Conservation (phyloP, 2,329 filamentous ascomycete genomes). For the Ophiocordyceps unilateralis region DNA sequence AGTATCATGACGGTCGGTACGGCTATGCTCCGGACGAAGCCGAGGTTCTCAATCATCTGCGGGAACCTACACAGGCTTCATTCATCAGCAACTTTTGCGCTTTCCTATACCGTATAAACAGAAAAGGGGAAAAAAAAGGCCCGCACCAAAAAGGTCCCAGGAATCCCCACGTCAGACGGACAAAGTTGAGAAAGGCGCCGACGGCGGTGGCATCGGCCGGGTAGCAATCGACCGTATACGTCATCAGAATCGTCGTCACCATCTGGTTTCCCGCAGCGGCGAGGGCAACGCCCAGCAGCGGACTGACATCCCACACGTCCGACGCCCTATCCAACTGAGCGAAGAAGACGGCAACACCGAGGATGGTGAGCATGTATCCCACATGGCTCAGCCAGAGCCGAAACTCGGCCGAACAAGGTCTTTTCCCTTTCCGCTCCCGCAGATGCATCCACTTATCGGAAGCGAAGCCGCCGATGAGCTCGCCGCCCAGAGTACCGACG, state of each 20-base stretch:
- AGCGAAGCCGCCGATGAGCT: slow-evolving; percentile 35
- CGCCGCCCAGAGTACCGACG: slow-evolving; percentile 37
- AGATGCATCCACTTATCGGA: slow-evolving; percentile 34
- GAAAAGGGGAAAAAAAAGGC: neutral
- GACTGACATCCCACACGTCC: slow-evolving; percentile 36
- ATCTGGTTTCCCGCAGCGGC: slow-evolving; percentile 40
- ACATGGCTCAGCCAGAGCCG: slow-evolving; percentile 39
- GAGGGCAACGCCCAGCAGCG: slow-evolving; percentile 33
- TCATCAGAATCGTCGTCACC: slow-evolving; percentile 40
- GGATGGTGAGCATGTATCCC: slow-evolving; percentile 30
- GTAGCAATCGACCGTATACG: slow-evolving; percentile 42
- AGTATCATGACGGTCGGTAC: slow-evolving; percentile 1
- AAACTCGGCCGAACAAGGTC: slow-evolving; percentile 21
- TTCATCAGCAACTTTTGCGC: too few species aligned
- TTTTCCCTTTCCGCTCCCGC: neutral
- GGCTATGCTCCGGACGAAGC: neutral
- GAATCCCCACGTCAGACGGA: slow-evolving; percentile 36
- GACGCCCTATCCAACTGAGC: slow-evolving; percentile 28
- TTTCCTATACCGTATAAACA: neutral
- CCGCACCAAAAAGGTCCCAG: slow-evolving; percentile 17
- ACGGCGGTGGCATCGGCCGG: slow-evolving; percentile 32
- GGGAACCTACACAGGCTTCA: slow-evolving; percentile 4
- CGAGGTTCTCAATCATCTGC: slow-evolving; percentile 2
- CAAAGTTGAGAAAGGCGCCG: slow-evolving; percentile 40
- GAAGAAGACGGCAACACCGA: slow-evolving; percentile 35